Evolutionary conservation across 2,329 filamentous ascomycete species (phyloP).

Genomic region (Penicillium sp.): DNA sequence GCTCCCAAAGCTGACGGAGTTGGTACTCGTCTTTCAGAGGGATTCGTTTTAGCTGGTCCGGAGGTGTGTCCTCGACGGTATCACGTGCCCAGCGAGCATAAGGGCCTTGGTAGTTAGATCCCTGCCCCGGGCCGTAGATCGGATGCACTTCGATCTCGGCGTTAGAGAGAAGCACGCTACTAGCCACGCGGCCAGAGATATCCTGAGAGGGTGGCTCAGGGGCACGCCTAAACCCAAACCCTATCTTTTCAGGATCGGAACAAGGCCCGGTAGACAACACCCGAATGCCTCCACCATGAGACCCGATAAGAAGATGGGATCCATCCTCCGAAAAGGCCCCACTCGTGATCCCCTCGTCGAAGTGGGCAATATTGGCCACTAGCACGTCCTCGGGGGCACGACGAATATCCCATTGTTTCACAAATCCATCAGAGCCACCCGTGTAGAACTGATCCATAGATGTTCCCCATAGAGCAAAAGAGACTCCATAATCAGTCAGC

Average conservation of each 20-base stretch:
- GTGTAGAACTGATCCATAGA: conserved; percentile 56
- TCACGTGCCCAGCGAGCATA: conserved; percentile 43
- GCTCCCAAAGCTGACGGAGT: conserved; percentile 34
- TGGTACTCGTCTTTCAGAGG: conserved; percentile 28
- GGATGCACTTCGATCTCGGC: conserved; percentile 38
- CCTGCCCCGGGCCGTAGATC: conserved; percentile 42
- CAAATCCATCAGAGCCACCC: conserved; percentile 61
- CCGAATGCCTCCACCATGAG: conserved; percentile 57
- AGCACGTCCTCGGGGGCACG: conserved; percentile 52
- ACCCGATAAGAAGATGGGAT: conserved; percentile 58
- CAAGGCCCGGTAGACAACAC: conserved; percentile 46
- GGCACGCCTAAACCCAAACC: conserved; percentile 17
- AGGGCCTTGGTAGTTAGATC: conserved; percentile 42
- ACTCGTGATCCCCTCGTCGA: conserved; percentile 58
- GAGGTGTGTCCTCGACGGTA: conserved; percentile 13
- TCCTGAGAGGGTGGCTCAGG: conserved; percentile 3
- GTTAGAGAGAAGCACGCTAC: conserved; percentile 30
- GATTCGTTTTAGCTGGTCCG: conserved; percentile 16
- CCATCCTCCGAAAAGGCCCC: conserved; percentile 59
- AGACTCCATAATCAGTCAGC: conserved; percentile 58
- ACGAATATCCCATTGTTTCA: conserved; percentile 62
- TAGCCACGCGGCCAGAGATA: conserved; percentile 28
- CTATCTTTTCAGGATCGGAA: conserved; percentile 10
- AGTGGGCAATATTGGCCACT: conserved; percentile 51
- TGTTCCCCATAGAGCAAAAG: conserved; percentile 59